phyloP scores from a whole-genome alignment of 2,329 filamentous ascomycete species.

The Fusarium xyrophilum region DNA sequence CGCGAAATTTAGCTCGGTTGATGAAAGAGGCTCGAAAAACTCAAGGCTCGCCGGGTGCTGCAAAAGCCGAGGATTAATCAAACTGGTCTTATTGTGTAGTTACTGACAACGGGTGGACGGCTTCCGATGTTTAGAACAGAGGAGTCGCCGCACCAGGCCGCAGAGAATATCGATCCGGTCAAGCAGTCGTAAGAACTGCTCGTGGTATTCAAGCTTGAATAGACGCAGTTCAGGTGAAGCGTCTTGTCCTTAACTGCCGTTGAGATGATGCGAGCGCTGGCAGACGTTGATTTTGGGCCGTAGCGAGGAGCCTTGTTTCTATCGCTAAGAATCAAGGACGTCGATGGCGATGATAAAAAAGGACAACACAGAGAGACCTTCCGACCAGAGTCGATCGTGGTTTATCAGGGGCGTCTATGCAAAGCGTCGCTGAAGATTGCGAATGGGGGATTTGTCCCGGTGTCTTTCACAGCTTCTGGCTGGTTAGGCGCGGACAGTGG shows the following conservation, averaged over 20 bases:
- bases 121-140: constrained; percentile 3
- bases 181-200: constrained; percentile 18
- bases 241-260: constrained; percentile 13
- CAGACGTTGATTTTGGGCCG: constrained; percentile 13
- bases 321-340: constrained; percentile 3
- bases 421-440: constrained; percentile 31
- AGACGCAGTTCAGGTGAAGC: constrained; percentile 2
- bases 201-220: constrained; percentile 10
- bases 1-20: constrained; percentile 7
- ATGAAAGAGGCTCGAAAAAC: neutral
- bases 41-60: constrained; percentile 5
- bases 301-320: constrained; percentile 1
- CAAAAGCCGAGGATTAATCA: constrained; percentile 17
- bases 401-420: constrained; percentile 22
- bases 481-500: constrained; percentile 40
- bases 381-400: constrained; percentile 13
- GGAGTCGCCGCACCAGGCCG: neutral
- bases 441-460: constrained; percentile 15
- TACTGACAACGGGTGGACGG: constrained; percentile 10
- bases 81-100: constrained; percentile 27
- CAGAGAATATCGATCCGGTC: constrained; percentile 6
- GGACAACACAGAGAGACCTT: neutral
- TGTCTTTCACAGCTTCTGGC: constrained; percentile 39
- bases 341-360: constrained; percentile 14
- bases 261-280: constrained; percentile 1